These are phyloP conservation scores for Calonectria pteridis DNA, from an alignment of 2,329 filamentous ascomycete genomes.

Conservation along the genomic window DNA sequence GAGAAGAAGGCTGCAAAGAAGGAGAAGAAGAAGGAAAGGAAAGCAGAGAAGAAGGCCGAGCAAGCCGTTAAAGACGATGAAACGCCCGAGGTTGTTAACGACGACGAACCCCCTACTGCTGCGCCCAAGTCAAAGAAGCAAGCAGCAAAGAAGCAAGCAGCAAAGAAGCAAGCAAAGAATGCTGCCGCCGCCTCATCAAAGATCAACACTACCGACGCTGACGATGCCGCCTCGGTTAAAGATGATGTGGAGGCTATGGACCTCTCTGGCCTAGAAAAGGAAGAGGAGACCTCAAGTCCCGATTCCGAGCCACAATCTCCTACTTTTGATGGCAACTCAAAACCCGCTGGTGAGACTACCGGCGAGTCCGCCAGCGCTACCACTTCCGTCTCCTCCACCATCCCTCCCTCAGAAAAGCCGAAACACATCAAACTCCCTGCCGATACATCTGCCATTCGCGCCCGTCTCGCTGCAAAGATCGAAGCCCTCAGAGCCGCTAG, in stretches of 20 bases:
- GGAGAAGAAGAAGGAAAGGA: constrained; percentile 59
- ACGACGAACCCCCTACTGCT: constrained; percentile 31
- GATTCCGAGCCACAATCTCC: constrained; percentile 64
- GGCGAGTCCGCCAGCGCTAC: constrained; percentile 67
- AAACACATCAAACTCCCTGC: constrained; percentile 77
- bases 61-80: constrained; percentile 50
- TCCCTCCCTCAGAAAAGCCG: constrained; percentile 70
- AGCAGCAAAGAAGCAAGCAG: constrained; percentile 45
- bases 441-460: constrained; percentile 80
- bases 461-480: constrained; percentile 84
- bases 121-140: constrained; percentile 43
- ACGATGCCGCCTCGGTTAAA: constrained; percentile 25
- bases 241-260: constrained; percentile 42
- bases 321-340: constrained; percentile 68
- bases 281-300: constrained; percentile 63
- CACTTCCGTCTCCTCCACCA: constrained; percentile 78
- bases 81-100: constrained; percentile 38
- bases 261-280: constrained; percentile 48
- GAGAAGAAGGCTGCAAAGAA: constrained; percentile 65
- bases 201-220: constrained; percentile 30
- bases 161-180: constrained; percentile 46
- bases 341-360: constrained; percentile 52
- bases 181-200: constrained; percentile 30
- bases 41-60: constrained; percentile 52
- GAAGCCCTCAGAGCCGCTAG: constrained; percentile 86